Base-by-base conservation (phyloP, 768 basidiomycete species). In the Pleurotus sapidus region DNA sequence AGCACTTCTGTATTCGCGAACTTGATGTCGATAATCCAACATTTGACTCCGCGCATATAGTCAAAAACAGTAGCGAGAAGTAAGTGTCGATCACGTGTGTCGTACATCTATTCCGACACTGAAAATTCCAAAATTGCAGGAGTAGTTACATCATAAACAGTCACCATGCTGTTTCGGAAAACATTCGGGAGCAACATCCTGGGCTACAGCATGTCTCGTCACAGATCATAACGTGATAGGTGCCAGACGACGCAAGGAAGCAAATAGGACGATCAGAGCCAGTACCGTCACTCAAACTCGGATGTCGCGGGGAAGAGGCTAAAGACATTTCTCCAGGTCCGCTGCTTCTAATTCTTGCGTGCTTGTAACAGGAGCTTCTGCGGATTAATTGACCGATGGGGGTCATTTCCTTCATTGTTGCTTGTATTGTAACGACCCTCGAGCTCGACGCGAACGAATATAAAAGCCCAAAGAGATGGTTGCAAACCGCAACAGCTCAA, bases 311-410 rank as follows among this genome's bases (percentile, higher is more conserved):
- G 9, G 30, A 34, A 34, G 30, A 34, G 30, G 30, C 11, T 34
- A 34, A 9, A 34, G 9, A n/a, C 42, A 27, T 50, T 50, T 50
- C 24, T 27, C 25, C 49, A 30, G 49, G 20, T 25, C 27, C 12
- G 17, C 25, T 45, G n/a, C 49, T 50, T 50, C 49, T 24, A 50
- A 50, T 50, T 50, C 49, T 50, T 50, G 49, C 49, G 49, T 11
- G 34, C 12, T 30, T 25, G 5, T 34, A 30, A 6, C 47, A 24
- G 47, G 47, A 15, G 17, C 23, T 50, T n/a, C 14, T 20, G 6
- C 49, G 49, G 49, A 50, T 5, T 50, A 50, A 34, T 50, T 34
- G n/a, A 23, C 49, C 30, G 12, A 34, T 34, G 34, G 27, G 15
- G 17, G 20, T 15, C 23, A 34, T 34, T 34, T 34, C 30, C 30